Base-by-base conservation (phyloP, 805 yeast species). In the Starmerella gropengiesseri region DNA sequence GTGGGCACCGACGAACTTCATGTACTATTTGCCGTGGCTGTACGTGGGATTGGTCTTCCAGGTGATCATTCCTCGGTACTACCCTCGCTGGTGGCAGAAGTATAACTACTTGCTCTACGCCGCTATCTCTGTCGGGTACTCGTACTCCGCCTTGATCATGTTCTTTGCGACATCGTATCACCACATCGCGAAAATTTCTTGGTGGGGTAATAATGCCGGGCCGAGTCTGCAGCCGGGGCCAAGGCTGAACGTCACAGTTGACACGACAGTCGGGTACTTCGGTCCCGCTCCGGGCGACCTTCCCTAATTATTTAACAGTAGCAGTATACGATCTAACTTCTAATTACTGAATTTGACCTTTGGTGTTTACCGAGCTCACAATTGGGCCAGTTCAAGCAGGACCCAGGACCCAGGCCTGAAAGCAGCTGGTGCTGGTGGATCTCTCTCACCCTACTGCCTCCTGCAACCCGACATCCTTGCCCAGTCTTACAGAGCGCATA, bases 171-270 rank as follows among this genome's bases (percentile, higher is more conserved):
- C 68, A 4, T 62, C 66, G 45, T 74, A 67, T 52, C 40, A 42
- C 9, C 66, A 71, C 36, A 61, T 64, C 3, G 63, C 61, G 20
- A 47, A 56, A 3, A 40, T 77, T 11, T 49, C 60, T 30, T 78
- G 85, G 85, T 78, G 85, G 85, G 85, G 85, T 1, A 76, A 75
- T 44, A 57, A 45, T 13, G 67, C 31, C 11, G 36, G 20, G 6
- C 14, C 20, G 7, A n/a, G 22, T 12, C 20, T 42, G 22, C 2
- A 7, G 4, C 27, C 40, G 3, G 19, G n/a, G 7, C 27, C 44
- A 2, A 23, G 43, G 11, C 29, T 40, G 23, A 29, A 40, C 13
- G 34, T 25, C 4, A 26, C 43, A 4, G 12, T 19, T 2, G 9
- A 12, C 3, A 31, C 30, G 7, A 34, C 43, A 7, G 39, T 28